Evolutionary conservation across 2,329 filamentous ascomycete genomes (phyloP).

Genomic region (Beauveria varroae): DNA sequence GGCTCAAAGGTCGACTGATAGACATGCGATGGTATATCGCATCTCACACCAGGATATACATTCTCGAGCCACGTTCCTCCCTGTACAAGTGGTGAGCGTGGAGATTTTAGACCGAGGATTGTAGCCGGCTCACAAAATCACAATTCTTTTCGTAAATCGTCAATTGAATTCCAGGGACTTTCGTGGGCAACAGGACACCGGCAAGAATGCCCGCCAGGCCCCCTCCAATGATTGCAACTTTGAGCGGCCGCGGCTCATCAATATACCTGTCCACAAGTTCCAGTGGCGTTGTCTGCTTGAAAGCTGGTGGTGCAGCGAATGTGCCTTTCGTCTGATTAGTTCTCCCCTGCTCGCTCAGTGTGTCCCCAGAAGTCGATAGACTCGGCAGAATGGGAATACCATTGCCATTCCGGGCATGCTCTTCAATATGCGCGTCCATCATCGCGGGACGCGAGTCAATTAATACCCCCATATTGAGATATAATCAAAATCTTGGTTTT

Average conservation of each 20-base stretch:
- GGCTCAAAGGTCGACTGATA: conserved; percentile 63
- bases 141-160: conserved; percentile 62
- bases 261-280: conserved; percentile 24
- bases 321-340: neutral
- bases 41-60: conserved; percentile 56
- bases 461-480: neutral
- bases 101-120: conserved; percentile 8
- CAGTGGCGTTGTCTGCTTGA: neutral
- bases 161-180: conserved; percentile 60
- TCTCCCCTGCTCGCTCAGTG: neutral
- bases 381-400: neutral
- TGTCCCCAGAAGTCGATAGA: neutral
- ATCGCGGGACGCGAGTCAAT: neutral
- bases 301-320: neutral
- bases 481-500: neutral
- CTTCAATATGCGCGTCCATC: neutral
- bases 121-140: conserved; percentile 46
- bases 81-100: conserved; percentile 17
- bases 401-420: neutral
- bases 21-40: conserved; percentile 61
- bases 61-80: conserved; percentile 50
- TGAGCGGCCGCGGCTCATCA: conserved; percentile 26
- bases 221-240: conserved; percentile 30
- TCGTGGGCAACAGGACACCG: conserved; percentile 58
- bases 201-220: conserved; percentile 38